Evolutionary conservation across 768 basidiomycete genomes (phyloP).

Genomic region (Phylloporus scabripes): DNA sequence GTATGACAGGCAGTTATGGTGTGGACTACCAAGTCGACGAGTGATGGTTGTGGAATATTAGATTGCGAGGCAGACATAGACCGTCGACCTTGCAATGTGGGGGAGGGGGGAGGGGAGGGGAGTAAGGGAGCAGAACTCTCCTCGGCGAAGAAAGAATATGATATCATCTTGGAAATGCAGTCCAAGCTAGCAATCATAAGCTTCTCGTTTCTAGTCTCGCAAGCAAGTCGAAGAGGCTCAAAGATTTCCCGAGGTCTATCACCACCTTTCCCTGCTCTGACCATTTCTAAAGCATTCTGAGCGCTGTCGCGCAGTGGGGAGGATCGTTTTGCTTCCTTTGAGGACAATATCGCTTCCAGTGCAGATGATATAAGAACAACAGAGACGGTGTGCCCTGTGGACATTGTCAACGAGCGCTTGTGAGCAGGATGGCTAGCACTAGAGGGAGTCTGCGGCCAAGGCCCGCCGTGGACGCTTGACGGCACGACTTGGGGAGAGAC

Average conservation of each 20-base stretch:
- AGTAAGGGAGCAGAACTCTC: conserved; percentile 39
- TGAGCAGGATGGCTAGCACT: conserved; percentile 30
- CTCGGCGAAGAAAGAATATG: conserved; percentile 94
- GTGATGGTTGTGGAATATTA: conserved; percentile 55
- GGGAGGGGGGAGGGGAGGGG: conserved; percentile 76
- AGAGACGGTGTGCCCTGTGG: conserved; percentile 69
- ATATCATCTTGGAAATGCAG: conserved; percentile 95
- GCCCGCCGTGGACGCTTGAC: conserved; percentile 14
- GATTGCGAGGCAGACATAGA: conserved; percentile 44
- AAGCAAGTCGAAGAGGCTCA: conserved; percentile 92
- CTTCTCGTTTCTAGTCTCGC: conserved; percentile 90
- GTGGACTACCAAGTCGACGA: conserved; percentile 91
- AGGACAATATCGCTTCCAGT: conserved; percentile 77
- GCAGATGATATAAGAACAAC: conserved; percentile 79
- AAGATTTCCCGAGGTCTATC: conserved; percentile 84
- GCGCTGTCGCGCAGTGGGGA: conserved; percentile 77
- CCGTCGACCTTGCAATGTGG: conserved; percentile 40
- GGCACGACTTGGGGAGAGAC: conserved; percentile 3
- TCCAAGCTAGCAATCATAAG: conserved; percentile 96
- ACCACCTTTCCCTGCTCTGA: conserved; percentile 68
- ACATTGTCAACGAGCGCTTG: conserved; percentile 55
- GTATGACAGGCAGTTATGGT: conserved; percentile 91
- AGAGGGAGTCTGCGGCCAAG: conserved; percentile 18
- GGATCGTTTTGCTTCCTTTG: conserved; percentile 84
- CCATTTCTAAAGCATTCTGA: conserved; percentile 75